Evolutionary conservation across 768 basidiomycete species (phyloP), one percentile per base, ranked within the genome.

Genomic region (Mycena sanguinolenta): DNA sequence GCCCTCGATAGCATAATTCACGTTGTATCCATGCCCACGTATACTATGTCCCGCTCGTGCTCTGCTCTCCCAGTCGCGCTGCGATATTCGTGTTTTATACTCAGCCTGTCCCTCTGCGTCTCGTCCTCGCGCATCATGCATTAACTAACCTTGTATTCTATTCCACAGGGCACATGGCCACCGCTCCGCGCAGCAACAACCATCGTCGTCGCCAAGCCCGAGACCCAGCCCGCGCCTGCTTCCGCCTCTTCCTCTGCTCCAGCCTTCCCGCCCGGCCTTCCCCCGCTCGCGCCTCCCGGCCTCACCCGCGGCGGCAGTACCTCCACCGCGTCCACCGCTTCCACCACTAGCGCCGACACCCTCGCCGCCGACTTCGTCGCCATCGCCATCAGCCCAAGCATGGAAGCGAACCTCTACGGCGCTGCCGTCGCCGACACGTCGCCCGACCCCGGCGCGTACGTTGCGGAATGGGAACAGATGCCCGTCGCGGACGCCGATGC

Each of bases 341-440:
- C 65, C 54, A n/a, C n/a, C n/a, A n/a, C n/a, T n/a, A n/a, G n/a
- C 44, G 59, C 25, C 25, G 8, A 30, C 30, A 28, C 53, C 13
- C 53, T 74, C 25, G 59, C 74, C 39, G 74, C 74, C 21, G 58
- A 70, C 67, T 67, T 74, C 21, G 73, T 71, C 52, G 49, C 44
- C 36, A 69, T 80, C 57, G 63, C 75, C 2, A 50, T 79, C n/a
- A 77, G 76, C 23, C 78, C 76, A 14, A 74, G 73, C 68, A 77
- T 76, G 71, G 75, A 79, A 36, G 71, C 68, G 10, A 30, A 69
- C 25, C 73, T 80, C 0, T 79, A 78, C 50, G 67, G 69, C n/a
- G n/a, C n/a, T 2, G 50, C 8, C 36, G 60, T 58, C 60, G 46
- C 0, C 38, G 61, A 68, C 42, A 25, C 57, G 32, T 75, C 73